Base-by-base conservation (phyloP, 495 filamentous ascomycete species). In the Bombardia bombarda region DNA sequence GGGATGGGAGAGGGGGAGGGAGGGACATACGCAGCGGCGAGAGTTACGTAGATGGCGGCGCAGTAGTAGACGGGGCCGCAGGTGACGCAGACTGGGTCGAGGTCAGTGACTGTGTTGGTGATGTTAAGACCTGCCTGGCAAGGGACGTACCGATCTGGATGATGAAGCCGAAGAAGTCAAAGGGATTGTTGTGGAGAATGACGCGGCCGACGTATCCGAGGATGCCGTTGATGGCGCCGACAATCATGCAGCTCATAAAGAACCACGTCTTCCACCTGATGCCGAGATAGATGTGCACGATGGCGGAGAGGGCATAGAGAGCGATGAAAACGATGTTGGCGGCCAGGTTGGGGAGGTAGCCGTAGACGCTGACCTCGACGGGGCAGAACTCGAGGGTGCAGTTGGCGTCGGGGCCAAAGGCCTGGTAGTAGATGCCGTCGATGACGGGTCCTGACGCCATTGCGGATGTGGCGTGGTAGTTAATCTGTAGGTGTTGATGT, bases 21-120 rank as follows among this genome's bases (percentile, higher is more conserved):
- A n/a, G 3, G 21, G 3, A 58, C 60, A 52, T 31, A 65, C 64
- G 58, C 46, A 25, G 52, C 46, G 12, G 55, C 54, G 13, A 68
- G 47, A 3, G 69, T 74, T 40, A 76, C 45, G 56, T 79, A 79
- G 41, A 78, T 68, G 19, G 61, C 73, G 4, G 74, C 75, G 21
- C 67, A 65, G 35, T 70, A 58, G 50, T 72, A 78, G 14, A 71
- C 64, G 0, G 75, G 75, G 0, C 56, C 71, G 18, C 74, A 61
- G 8, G 66, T 73, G 8, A 80, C 57, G 44, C 70, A 75, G 49
- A 73, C 56, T 61, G 30, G 9, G 2, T 7, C n/a, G n/a, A n/a
- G n/a, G n/a, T n/a, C n/a, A n/a, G n/a, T n/a, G n/a, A n/a, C n/a
- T n/a, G n/a, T n/a, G n/a, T n/a, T n/a, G n/a, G n/a, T n/a, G n/a